Percentiles rank a stretch among this genome's conserved stretches.
Evolutionary conservation across 2,329 filamentous ascomycete genomes (phyloP).

Genomic region (Ophiostoma tasmaniense): DNA sequence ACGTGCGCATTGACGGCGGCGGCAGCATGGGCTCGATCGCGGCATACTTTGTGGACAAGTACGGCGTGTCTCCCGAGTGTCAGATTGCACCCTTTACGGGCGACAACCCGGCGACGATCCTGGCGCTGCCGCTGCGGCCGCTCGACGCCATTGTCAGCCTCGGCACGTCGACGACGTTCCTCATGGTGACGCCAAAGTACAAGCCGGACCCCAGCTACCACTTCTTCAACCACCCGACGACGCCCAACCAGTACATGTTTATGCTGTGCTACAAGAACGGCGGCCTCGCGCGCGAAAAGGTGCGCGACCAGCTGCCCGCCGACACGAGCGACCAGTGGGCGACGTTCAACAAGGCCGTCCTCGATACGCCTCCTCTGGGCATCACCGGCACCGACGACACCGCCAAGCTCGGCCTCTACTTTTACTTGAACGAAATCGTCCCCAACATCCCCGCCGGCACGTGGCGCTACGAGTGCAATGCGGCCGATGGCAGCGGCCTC

Average conservation of each 20-base stretch:
- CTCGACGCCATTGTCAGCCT: slow-evolving; percentile 91
- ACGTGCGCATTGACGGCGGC: slow-evolving; percentile 72
- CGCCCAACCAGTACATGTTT: slow-evolving; percentile 91
- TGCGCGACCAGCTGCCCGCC: slow-evolving; percentile 68
- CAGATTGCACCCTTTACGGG: slow-evolving; percentile 81
- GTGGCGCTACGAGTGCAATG: slow-evolving; percentile 65
- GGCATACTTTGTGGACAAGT: slow-evolving; percentile 68
- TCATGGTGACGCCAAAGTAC: slow-evolving; percentile 93
- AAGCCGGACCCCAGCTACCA: slow-evolving; percentile 85
- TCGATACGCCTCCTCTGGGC: slow-evolving; percentile 61
- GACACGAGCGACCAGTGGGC: slow-evolving; percentile 57
- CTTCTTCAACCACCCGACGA: slow-evolving; percentile 97
- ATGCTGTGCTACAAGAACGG: slow-evolving; percentile 99
- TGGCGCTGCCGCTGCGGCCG: slow-evolving; percentile 76
- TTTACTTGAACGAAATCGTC: slow-evolving; percentile 89
- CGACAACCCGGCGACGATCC: slow-evolving; percentile 92
- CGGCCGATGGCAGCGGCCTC: slow-evolving; percentile 45
- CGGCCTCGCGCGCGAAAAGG: slow-evolving; percentile 79
- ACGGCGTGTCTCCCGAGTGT: slow-evolving; percentile 68
- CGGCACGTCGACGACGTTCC: slow-evolving; percentile 91
- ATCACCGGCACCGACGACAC: slow-evolving; percentile 29
- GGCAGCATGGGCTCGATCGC: slow-evolving; percentile 67
- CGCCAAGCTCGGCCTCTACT: slow-evolving; percentile 87
- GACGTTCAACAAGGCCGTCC: slow-evolving; percentile 66
- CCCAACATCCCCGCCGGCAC: slow-evolving; percentile 80